These are phyloP conservation scores for Jackrogersella multiformis DNA, from an alignment of 495 filamentous ascomycete genomes.

Conservation along the genomic window DNA sequence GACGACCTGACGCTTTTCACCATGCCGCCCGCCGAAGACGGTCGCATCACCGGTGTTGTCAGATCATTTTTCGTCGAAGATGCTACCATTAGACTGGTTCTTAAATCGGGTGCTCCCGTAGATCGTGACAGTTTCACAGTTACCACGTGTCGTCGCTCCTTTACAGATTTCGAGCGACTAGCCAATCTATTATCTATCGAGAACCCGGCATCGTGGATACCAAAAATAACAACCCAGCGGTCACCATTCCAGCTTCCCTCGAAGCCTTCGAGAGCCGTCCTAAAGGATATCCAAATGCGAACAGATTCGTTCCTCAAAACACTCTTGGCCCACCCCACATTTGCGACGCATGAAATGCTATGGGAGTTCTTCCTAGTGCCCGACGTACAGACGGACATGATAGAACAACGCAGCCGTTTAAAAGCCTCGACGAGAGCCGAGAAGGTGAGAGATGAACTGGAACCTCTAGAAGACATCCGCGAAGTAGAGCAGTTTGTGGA, in stretches of 20 bases:
- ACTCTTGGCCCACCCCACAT: conserved; percentile 88
- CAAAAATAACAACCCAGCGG: conserved; percentile 77
- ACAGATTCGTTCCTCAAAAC: conserved; percentile 88
- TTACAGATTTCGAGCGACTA: conserved; percentile 91
- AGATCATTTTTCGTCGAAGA: conserved; percentile 99
- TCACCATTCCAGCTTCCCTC: conserved; percentile 93
- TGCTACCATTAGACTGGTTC: conserved; percentile 87
- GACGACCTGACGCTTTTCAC: conserved; percentile 91
- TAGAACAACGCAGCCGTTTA: conserved; percentile 84
- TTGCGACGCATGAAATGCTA: conserved; percentile 94
- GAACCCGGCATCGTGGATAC: conserved; percentile 94
- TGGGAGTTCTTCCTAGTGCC: conserved; percentile 99
- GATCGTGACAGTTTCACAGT: conserved; percentile 79
- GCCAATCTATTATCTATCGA: conserved; percentile 88
- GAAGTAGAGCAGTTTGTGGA: conserved; percentile 94
- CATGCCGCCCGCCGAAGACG: conserved; percentile 73
- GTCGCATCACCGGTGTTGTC: conserved; percentile 89
- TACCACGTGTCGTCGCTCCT: conserved; percentile 90
- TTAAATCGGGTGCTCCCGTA: conserved; percentile 87
- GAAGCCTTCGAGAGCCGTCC: conserved; percentile 83
- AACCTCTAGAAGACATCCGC: conserved; percentile 83
- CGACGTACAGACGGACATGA: conserved; percentile 87
- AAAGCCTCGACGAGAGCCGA: conserved; percentile 87
- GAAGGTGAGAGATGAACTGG: conserved; percentile 85
- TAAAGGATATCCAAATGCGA: conserved; percentile 87